Percentiles rank a stretch among this genome's conserved stretches.
These are phyloP conservation scores for Lasiosphaeria miniovina DNA, from an alignment of 495 filamentous ascomycete species.

Conservation along the genomic window DNA sequence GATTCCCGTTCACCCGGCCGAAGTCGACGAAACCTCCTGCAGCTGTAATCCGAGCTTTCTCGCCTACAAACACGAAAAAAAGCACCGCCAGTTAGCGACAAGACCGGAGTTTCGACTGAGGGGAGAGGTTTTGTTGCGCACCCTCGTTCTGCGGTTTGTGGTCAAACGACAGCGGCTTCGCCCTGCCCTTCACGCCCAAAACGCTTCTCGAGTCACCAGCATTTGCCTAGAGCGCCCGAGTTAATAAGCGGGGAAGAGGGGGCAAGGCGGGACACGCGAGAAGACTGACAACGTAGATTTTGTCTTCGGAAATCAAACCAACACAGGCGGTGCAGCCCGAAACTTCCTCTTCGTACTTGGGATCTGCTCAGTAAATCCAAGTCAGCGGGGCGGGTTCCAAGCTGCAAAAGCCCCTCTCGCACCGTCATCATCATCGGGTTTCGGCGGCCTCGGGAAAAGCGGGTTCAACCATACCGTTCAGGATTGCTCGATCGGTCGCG, in stretches of 20 bases:
- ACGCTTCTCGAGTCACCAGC: slow-evolving; percentile 94
- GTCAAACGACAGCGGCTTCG: slow-evolving; percentile 94
- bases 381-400: slow-evolving; percentile 19
- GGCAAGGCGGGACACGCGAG: slow-evolving; percentile 1
- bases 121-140: slow-evolving; percentile 30
- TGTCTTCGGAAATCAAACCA: slow-evolving; percentile 79
- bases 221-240: slow-evolving; percentile 64
- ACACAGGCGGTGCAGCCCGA: slow-evolving; percentile 96
- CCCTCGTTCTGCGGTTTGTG: slow-evolving; percentile 99
- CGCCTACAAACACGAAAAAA: slow-evolving; percentile 54
- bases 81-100: slow-evolving; percentile 18
- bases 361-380: slow-evolving; percentile 57
- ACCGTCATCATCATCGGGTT: not conserved
- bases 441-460: slow-evolving; percentile 2
- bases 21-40: slow-evolving; percentile 98
- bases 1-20: slow-evolving; percentile 95
- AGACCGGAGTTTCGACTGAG: not conserved
- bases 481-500: slow-evolving; percentile 91
- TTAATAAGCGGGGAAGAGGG: slow-evolving; percentile 12
- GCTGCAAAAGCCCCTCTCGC: not conserved
- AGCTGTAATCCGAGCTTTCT: slow-evolving; percentile 92
- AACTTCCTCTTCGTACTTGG: slow-evolving; percentile 94
- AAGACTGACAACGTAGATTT: slow-evolving; percentile 82
- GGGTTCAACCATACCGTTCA: slow-evolving; percentile 66
- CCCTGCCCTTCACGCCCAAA: slow-evolving; percentile 89